Base-by-base conservation (phyloP, 768 basidiomycete genomes). In the Lepiota venenata region DNA sequence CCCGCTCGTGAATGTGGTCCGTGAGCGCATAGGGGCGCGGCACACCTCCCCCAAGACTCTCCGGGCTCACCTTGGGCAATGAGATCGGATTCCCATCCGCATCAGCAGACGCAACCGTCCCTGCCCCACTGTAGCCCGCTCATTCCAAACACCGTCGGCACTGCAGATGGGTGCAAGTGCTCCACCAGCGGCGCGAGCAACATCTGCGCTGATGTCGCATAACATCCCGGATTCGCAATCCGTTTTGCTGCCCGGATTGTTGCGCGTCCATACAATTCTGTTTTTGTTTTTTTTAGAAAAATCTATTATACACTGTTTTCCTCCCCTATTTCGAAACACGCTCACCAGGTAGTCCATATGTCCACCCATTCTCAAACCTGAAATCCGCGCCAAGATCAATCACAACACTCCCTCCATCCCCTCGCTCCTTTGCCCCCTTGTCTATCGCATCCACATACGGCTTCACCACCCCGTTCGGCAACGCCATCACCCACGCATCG, bases 331-430 rank as follows among this genome's bases (percentile, higher is more conserved):
- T 69, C 60, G 25, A 66, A 48, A 56, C 41, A 32, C 37, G 48
- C 93, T 92, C 82, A 99, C 96, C 96, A 70, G 97, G 97, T 71
- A 99, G 84, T 62, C 97, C 97, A 67, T 99, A 99, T 59, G 90
- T 90, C 97, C 97, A 99, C 47, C 81, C 88, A 41, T 84, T 75
- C 77, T 98, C 94, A 69, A 98, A 98, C 60, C 97, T 78, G 70
- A 92, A 93, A 70, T 99, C 97, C 20, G 96, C 97, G 63, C 93
- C 82, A 56, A 99, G 72, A 66, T 99, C 97, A 36, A 98, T 86
- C 36, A 98, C 74, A 16, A 96, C 91, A 60, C 93, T 91, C 40
- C 78, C 74, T 56, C 75, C 72, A 27, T 77, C 72, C 38, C 72
- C 72, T 70, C 84, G 82, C 62, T 77, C 80, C 57, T 74, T 71